These are phyloP conservation scores for Ochromonas danica DNA, from an alignment of 108 stramenopile genomes.

Conservation along the genomic window DNA sequence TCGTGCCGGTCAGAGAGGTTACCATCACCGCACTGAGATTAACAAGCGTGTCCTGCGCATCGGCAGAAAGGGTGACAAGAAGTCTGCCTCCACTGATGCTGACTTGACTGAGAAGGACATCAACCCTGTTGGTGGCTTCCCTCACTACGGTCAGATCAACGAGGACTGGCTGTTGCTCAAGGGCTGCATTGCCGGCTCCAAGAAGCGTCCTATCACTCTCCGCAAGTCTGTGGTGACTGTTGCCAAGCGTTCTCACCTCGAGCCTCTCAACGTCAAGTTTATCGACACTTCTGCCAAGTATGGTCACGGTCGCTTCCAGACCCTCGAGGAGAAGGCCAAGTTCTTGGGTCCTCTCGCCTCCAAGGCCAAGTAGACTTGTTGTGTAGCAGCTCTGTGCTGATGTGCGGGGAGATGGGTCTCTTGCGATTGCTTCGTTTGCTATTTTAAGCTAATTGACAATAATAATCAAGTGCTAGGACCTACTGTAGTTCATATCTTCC, in stretches of 20 bases:
- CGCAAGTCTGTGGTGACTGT: constrained; percentile 92
- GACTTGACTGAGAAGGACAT: constrained; percentile 98
- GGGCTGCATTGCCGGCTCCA: constrained; percentile 93
- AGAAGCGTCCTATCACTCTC: constrained; percentile 95
- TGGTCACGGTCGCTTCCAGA: constrained; percentile 99
- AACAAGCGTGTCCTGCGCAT: constrained; percentile 99
- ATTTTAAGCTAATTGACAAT: too few species aligned
- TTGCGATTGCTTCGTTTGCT: too few species aligned
- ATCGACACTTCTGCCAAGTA: constrained; percentile 99
- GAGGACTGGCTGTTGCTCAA: constrained; percentile 99
- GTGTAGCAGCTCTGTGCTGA: too few species aligned
- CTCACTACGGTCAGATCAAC: constrained; percentile 88
- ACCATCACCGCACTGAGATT: constrained; percentile 99
- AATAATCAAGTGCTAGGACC: too few species aligned
- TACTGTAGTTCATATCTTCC: too few species aligned
- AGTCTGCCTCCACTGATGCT: constrained; percentile 85
- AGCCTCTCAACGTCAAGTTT: constrained; percentile 93
- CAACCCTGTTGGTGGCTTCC: constrained; percentile 99
- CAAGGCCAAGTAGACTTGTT: constrained; percentile 66
- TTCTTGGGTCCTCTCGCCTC: constrained; percentile 96
- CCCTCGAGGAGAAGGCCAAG: constrained; percentile 95
- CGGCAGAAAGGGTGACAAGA: constrained; percentile 71
- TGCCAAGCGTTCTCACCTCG: constrained; percentile 86
- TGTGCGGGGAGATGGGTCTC: too few species aligned
- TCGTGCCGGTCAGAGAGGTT: constrained; percentile 99